Conservation (phyloP, 2,329 filamentous ascomycete species). For the Talaromyces sp. region DNA sequence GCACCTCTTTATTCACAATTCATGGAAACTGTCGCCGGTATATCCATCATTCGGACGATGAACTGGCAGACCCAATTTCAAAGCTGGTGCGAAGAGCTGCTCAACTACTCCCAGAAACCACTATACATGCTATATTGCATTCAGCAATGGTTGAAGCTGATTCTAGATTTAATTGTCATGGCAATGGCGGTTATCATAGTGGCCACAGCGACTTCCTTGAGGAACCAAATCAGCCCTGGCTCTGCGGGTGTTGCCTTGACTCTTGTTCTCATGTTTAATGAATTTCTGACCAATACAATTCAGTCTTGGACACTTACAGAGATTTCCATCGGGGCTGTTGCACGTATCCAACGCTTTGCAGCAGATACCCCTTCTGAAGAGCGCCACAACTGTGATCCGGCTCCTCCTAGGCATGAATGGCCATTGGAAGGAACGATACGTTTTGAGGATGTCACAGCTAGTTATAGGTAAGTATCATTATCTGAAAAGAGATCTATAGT, state of each 20-base stretch:
- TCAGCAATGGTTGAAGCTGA: constrained; percentile 53
- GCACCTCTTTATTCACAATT: constrained; percentile 56
- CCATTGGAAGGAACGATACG: constrained; percentile 32
- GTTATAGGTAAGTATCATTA: constrained; percentile 29
- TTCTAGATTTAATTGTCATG: constrained; percentile 46
- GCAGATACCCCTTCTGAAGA: constrained; percentile 30
- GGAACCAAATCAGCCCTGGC: constrained; percentile 39
- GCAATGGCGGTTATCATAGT: constrained; percentile 45
- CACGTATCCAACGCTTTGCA: constrained; percentile 13
- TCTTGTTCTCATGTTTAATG: constrained; percentile 49
- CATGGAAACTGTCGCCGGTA: constrained; percentile 49
- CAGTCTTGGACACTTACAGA: constrained; percentile 53
- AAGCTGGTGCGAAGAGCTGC: constrained; percentile 39
- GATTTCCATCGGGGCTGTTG: constrained; percentile 51
- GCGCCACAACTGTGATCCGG: constrained; percentile 15
- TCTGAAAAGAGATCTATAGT: constrained; percentile 9
- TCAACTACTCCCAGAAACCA: constrained; percentile 51
- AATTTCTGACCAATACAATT: constrained; percentile 44
- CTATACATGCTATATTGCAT: constrained; percentile 53
- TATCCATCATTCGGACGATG: constrained; percentile 52
- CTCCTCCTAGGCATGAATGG: constrained; percentile 33
- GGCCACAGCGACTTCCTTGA: constrained; percentile 40
- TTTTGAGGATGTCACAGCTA: constrained; percentile 13
- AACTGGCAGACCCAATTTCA: constrained; percentile 36
- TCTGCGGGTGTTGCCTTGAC: constrained; percentile 49